Conservation (phyloP, 2,329 filamentous ascomycete genomes). For the Venturia oleaginea region DNA sequence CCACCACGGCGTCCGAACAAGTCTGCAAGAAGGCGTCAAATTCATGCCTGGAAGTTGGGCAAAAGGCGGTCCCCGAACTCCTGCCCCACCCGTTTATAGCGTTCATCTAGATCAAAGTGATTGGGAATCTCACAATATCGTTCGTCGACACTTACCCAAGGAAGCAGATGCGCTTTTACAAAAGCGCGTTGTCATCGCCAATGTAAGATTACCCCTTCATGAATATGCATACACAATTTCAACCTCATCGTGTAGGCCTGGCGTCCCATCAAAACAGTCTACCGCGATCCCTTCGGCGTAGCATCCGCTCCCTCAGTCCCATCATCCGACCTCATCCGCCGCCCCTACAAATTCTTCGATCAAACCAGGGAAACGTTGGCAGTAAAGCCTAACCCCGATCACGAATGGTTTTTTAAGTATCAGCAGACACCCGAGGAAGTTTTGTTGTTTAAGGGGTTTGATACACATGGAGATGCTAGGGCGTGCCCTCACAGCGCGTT, state of each 20-base stretch:
- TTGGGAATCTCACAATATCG: background rate
- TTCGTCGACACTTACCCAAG: conserved; percentile 4
- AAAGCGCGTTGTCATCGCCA: conserved; percentile 12
- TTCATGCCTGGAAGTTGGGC: background rate
- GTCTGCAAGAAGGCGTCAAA: conserved; percentile 6
- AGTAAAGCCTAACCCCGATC: background rate
- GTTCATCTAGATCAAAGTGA: conserved; percentile 14
- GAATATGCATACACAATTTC: background rate
- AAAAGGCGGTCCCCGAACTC: background rate
- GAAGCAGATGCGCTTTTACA: conserved; percentile 12
- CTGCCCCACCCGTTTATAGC: conserved; percentile 3
- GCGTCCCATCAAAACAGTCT: conserved; percentile 15
- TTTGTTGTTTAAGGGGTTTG: conserved; percentile 13
- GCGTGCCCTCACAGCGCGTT: conserved; percentile 14
- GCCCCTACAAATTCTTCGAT: conserved; percentile 10
- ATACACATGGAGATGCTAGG: conserved; percentile 14
- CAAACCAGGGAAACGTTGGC: conserved; percentile 8
- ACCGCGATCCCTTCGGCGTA: conserved; percentile 14
- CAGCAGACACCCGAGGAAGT: conserved; percentile 13
- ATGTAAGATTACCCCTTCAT: background rate
- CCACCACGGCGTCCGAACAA: conserved; percentile 11
- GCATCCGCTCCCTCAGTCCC: conserved; percentile 11
- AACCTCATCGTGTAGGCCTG: conserved; percentile 5
- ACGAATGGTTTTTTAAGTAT: conserved; percentile 15
- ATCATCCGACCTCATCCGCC: background rate